These are phyloP conservation scores for Ophiocordyceps camponoti-saundersi DNA, from an alignment of 2,329 filamentous ascomycete genomes.

Conservation along the genomic window DNA sequence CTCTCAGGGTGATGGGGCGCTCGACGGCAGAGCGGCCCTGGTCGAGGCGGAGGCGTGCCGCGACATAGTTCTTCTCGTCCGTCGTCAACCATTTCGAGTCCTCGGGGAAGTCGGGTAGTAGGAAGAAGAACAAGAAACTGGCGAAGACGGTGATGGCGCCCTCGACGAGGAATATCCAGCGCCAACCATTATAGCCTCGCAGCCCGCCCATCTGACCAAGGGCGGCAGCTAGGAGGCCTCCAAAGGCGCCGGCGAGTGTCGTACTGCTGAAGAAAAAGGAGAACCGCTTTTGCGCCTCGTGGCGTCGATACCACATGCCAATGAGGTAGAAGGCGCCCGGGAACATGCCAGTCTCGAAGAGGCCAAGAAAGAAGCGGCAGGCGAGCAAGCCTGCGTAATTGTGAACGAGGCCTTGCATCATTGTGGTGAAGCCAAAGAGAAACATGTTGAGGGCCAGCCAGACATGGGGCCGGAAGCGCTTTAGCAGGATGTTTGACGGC, in stretches of 20 bases:
- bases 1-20: constrained; percentile 37
- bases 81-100: constrained; percentile 54
- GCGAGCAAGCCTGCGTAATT: constrained; percentile 64
- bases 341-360: constrained; percentile 63
- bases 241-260: constrained; percentile 67
- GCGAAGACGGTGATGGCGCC: constrained; percentile 46
- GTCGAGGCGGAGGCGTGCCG: constrained; percentile 48
- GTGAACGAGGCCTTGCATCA: constrained; percentile 59
- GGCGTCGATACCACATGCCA: constrained; percentile 78
- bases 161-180: constrained; percentile 74
- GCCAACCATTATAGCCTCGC: constrained; percentile 53
- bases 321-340: constrained; percentile 47
- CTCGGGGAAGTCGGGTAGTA: constrained; percentile 59
- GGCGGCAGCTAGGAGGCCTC: constrained; percentile 66
- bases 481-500: constrained; percentile 50
- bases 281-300: constrained; percentile 80
- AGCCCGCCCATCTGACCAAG: constrained; percentile 77
- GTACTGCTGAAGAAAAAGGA: constrained; percentile 85
- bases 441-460: constrained; percentile 78
- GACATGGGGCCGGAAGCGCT: constrained; percentile 41
- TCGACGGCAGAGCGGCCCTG: constrained; percentile 51
- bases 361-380: constrained; percentile 72
- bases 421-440: constrained; percentile 58
- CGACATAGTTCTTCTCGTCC: constrained; percentile 52
- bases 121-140: constrained; percentile 47